Evolutionary conservation across 2,329 filamentous ascomycete species (phyloP), one percentile per base, ranked within the genome.

Genomic region (Lecanoromycetidae sp.): DNA sequence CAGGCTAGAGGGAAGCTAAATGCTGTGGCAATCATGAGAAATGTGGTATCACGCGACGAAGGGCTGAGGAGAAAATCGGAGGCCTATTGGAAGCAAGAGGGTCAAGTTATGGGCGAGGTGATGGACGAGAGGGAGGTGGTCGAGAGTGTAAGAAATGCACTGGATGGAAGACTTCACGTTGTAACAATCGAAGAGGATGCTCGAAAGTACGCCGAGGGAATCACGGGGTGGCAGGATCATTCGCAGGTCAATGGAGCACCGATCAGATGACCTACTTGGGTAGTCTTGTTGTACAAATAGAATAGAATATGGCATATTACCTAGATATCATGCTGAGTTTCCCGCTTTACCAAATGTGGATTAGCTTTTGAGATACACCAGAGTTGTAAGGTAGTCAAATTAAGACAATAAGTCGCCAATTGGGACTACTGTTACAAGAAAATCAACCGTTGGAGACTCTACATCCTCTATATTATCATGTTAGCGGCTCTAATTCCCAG

Each of bases 1-100:
- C 65, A 66, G 4, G 71, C 76, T 10, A 75, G 79, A 60, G 74
- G 76, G 46, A 87, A 82, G 61, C 62, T 94, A 51, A 79, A 76
- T 55, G 84, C 83, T 0, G 67, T 84, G 30, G 83, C 79, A 6
- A 79, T 94, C 48, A 68, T 94, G 37, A 77, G 82, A 61, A 95
- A 95, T 67, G 85, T 86, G 2, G 75, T 84, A 13, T 71, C 82
- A 48, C 70, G 88, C 46, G 85, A 95, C 64, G 72, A 77, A 52
- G 75, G 74, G 35, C 66, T 95, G 62, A 77, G 87, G 50, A 70
- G 65, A 2, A 74, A 75, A 49, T 74, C 75, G 41, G 75, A 81
- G 55, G 73, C 71, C 13, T 95, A 95, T 65, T 96, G 90, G 90
- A 66, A 69, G 3, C 77, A 80, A 53, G 87, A 93, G 64, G 79